A percentile compares a stretch with the other conserved stretches of the same genome.
phyloP scores from a whole-genome alignment of 768 basidiomycete species.

The Pisolithus sp. region DNA sequence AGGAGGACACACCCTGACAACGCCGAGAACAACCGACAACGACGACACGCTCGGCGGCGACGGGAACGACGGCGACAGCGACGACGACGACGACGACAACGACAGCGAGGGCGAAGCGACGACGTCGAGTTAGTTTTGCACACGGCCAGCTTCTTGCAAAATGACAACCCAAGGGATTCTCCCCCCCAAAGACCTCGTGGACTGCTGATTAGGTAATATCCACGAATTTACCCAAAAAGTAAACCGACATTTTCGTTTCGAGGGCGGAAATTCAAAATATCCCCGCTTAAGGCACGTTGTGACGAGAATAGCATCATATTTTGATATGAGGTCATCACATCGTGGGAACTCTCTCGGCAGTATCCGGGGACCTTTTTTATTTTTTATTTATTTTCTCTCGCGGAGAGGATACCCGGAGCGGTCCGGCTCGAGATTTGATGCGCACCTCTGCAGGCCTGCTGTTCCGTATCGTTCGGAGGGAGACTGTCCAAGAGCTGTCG shows the following conservation, averaged over 20 bases:
- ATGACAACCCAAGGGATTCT: conserved; percentile 24
- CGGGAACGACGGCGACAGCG: conserved; percentile 17
- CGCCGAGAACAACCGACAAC: conserved; percentile 19
- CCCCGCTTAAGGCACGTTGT: not conserved
- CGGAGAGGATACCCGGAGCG: too few relatives aligned
- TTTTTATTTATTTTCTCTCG: too few relatives aligned
- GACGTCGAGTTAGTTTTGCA: conserved; percentile 15
- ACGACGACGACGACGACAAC: conserved; percentile 21
- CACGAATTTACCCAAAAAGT: too few relatives aligned
- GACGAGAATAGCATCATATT: not conserved
- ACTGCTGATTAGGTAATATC: conserved; percentile 18
- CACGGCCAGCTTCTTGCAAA: conserved; percentile 31
- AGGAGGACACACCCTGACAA: conserved; percentile 8
- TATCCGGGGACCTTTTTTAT: not conserved
- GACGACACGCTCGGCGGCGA: conserved; percentile 10
- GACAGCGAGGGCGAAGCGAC: conserved; percentile 25
- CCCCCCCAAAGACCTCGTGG: conserved; percentile 24
- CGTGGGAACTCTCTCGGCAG: not conserved
- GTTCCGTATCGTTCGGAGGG: too few relatives aligned
- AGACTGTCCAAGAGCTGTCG: too few relatives aligned
- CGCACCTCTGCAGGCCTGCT: too few relatives aligned
- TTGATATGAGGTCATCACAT: not conserved
- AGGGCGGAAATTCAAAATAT: not conserved
- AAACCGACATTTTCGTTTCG: too few relatives aligned
- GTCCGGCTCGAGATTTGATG: too few relatives aligned